Evolutionary conservation across 306 rosid genomes (phyloP).

Genomic region (Crataegus laevigata): DNA sequence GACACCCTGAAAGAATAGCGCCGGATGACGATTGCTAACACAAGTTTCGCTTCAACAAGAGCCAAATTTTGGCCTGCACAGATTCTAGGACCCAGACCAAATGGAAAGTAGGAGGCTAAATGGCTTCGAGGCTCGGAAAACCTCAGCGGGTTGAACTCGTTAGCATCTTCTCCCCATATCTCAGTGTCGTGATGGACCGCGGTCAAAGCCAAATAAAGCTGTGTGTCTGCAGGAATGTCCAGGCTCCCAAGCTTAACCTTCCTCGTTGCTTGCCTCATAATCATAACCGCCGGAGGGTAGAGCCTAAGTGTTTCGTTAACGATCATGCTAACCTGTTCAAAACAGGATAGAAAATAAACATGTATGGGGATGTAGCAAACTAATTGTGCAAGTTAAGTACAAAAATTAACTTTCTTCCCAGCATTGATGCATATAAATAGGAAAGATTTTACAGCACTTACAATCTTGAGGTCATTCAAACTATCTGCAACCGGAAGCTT

Average conservation of each 20-base stretch:
- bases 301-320: conserved; percentile 63
- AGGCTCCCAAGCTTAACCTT: conserved; percentile 40
- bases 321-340: conserved; percentile 50
- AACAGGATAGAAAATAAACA: not conserved
- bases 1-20: conserved; percentile 36
- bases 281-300: conserved; percentile 47
- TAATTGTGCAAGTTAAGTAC: no score
- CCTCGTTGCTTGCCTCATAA: conserved; percentile 37
- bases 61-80: conserved; percentile 70
- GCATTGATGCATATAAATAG: no score
- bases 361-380: not conserved
- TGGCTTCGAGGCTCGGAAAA: conserved; percentile 52
- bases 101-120: conserved; percentile 51
- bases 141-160: conserved; percentile 51
- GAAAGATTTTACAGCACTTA: conserved; percentile 16
- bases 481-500: conserved; percentile 23
- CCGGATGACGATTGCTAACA: conserved; percentile 36
- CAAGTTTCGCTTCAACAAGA: conserved; percentile 43
- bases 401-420: no score
- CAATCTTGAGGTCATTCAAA: conserved; percentile 47
- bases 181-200: conserved; percentile 54
- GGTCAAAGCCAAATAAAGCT: conserved; percentile 43
- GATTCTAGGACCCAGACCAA: conserved; percentile 48
- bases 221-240: conserved; percentile 49
- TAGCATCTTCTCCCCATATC: conserved; percentile 73